Evolutionary conservation across 306 rosid species (phyloP).

Genomic region (Acacia melanoxylon): DNA sequence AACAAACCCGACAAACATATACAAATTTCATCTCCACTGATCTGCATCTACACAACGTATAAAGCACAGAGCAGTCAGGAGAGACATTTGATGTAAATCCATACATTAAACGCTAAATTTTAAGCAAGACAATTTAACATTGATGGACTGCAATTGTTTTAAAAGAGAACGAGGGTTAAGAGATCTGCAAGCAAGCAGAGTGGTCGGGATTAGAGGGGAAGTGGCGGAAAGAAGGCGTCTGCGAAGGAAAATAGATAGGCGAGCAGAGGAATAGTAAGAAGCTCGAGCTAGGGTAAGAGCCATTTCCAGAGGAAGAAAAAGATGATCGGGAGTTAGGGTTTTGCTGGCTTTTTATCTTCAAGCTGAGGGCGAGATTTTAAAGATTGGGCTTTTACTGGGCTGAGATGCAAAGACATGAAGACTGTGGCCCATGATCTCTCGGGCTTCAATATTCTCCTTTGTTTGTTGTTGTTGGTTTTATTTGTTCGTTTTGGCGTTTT

Average conservation of each 20-base stretch:
- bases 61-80: conserved; percentile 50
- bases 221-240: conserved; percentile 24
- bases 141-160: conserved; percentile 31
- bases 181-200: conserved; percentile 42
- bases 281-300: conserved; percentile 58
- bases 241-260: conserved; percentile 37
- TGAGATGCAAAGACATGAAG: background rate
- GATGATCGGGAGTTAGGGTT: background rate
- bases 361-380: background rate
- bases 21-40: conserved; percentile 49
- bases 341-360: background rate
- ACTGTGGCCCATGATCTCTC: background rate
- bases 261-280: conserved; percentile 34
- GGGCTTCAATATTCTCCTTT: background rate
- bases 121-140: conserved; percentile 33
- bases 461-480: too few species aligned
- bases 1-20: background rate
- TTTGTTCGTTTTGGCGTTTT: too few species aligned
- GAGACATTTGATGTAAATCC: conserved; percentile 47
- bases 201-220: conserved; percentile 38
- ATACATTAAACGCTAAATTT: conserved; percentile 41
- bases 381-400: background rate
- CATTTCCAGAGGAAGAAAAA: conserved; percentile 31
- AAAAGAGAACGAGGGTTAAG: conserved; percentile 43
- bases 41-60: conserved; percentile 39